Base-by-base conservation (phyloP, 139 green algal species). In the Eudorina sp. region DNA sequence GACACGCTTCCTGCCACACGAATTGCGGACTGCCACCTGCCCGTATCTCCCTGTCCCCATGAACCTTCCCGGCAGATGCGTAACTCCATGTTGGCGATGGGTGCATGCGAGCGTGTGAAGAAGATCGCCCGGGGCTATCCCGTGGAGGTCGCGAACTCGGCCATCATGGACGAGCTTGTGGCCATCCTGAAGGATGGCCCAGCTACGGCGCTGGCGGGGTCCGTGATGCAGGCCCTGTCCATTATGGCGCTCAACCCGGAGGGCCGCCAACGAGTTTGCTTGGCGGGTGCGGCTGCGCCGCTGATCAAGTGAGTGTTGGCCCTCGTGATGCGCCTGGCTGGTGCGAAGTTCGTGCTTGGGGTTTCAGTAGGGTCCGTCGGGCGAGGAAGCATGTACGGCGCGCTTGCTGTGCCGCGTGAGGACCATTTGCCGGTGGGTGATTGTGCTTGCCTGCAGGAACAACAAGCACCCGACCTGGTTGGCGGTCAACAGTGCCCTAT, bases 51-150 rank as follows among this genome's bases (percentile, higher is more conserved):
- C 29, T 21, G 16, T 23, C 27, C 43, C 6, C 45, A 51, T n/a
- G 0, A 0, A n/a, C 4, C 25, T 5, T 13, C 5, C 43, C 66
- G 13, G 29, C 79, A 92, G 89, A 88, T 92, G 70, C 84, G 84
- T 0, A 86, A 70, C 58, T 81, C 41, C 62, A 89, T 90, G 80
- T 73, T 92, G 29, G 90, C 90, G 2, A 68, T 92, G 51, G 90
- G 90, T 23, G 90, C 90, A 29, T 92, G 90, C 40, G 90, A 92
- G 36, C 85, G 90, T 40, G 81, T 92, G 23, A 88, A 88, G 46
- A 90, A 86, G 85, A 80, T 92, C 14, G 69, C 76, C 19, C 86
- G 58, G 23, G 74, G 51, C 1, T 83, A 89, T 62, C 90, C 90
- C 0, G 34, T 80, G 53, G 90, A 92, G 19, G 60, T 90, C 25